These are phyloP conservation scores for Fraxinus anomala DNA, from an alignment of 257 asterid species.

Conservation along the genomic window DNA sequence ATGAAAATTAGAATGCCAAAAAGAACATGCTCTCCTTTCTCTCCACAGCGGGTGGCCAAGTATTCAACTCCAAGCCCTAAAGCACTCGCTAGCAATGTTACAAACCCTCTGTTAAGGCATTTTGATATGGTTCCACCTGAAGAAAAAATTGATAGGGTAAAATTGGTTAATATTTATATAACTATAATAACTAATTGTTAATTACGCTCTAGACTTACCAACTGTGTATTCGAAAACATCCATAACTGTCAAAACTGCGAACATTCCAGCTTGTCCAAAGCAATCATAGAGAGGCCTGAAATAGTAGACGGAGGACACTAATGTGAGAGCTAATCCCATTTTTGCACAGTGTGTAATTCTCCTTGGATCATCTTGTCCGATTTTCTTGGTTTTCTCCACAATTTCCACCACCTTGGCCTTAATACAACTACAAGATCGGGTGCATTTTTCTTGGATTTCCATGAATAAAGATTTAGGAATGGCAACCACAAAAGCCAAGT, in stretches of 20 bases:
- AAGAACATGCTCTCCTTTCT: constrained; percentile 63
- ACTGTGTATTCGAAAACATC: constrained; percentile 68
- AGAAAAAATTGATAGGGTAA: not conserved
- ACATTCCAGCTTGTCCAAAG: constrained; percentile 71
- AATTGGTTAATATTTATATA: too few species aligned
- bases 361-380: constrained; percentile 71
- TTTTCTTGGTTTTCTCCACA: constrained; percentile 29
- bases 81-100: constrained; percentile 72
- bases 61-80: constrained; percentile 76
- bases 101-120: constrained; percentile 69
- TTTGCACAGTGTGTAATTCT: constrained; percentile 55
- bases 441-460: constrained; percentile 36
- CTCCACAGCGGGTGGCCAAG: constrained; percentile 60
- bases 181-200: too few species aligned
- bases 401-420: constrained; percentile 21
- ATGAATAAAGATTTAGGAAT: not conserved
- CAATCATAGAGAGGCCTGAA: constrained; percentile 57
- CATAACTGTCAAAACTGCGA: constrained; percentile 74
- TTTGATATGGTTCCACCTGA: constrained; percentile 78
- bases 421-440: not conserved
- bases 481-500: not conserved
- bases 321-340: constrained; percentile 61
- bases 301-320: constrained; percentile 64
- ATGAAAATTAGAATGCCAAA: constrained; percentile 63
- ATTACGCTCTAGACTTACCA: constrained; percentile 37